Evolutionary conservation across 352 stramenopile species (phyloP).

Genomic region (Phytopythium litorale): DNA sequence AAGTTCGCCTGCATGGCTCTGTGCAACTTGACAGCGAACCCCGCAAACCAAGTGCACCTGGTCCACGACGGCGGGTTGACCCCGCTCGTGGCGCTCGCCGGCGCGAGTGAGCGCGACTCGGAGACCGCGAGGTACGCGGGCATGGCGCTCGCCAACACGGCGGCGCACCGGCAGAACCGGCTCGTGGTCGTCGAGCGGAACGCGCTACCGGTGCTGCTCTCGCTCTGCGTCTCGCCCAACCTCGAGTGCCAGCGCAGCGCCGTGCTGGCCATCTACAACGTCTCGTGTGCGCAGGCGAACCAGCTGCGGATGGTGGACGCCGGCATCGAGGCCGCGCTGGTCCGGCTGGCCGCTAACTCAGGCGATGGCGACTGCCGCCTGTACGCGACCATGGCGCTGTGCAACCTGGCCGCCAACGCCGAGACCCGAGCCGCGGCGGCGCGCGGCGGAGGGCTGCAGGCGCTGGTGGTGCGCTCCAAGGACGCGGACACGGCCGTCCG

Average conservation of each 20-base stretch:
- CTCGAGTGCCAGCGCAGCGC: constrained; percentile 90
- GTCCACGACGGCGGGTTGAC: constrained; percentile 75
- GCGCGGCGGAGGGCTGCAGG: constrained; percentile 89
- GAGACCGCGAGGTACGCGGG: constrained; percentile 88
- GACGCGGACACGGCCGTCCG: constrained; percentile 84
- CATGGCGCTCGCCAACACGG: constrained; percentile 94
- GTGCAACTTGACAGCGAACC: constrained; percentile 93
- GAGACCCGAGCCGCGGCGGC: constrained; percentile 86
- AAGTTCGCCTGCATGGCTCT: constrained; percentile 93
- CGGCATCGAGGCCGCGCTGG: constrained; percentile 84
- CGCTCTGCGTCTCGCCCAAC: constrained; percentile 73
- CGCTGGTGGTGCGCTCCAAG: constrained; percentile 84
- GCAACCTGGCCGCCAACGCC: constrained; percentile 94
- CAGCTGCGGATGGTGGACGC: constrained; percentile 88
- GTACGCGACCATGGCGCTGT: constrained; percentile 94
- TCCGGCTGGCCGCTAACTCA: constrained; percentile 65
- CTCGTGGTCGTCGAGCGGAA: constrained; percentile 86
- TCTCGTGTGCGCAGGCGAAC: constrained; percentile 91
- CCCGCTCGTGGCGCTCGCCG: constrained; percentile 78
- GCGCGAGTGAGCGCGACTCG: constrained; percentile 31
- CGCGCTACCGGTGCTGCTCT: constrained; percentile 73
- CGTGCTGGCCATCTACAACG: constrained; percentile 93
- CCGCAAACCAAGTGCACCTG: constrained; percentile 89
- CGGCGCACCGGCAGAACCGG: constrained; percentile 86
- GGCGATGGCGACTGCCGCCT: constrained; percentile 92